These are phyloP conservation scores for Fusarium pseudocircinatum DNA, from an alignment of 2,329 filamentous ascomycete species.

Conservation along the genomic window DNA sequence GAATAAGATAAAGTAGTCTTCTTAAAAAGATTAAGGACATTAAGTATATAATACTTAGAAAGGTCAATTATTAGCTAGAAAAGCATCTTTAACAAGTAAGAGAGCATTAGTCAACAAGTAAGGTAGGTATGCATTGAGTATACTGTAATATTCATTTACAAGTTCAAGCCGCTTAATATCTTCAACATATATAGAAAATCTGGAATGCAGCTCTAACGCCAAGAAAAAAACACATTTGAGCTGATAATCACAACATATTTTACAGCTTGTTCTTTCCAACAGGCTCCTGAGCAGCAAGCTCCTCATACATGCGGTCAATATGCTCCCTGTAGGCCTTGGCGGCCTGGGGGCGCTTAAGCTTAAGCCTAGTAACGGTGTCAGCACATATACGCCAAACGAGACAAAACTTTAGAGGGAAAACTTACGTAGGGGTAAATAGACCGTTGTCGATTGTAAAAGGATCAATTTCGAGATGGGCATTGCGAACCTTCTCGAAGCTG, in stretches of 20 bases:
- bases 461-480: conserved; percentile 79
- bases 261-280: conserved; percentile 39
- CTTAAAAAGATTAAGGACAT: no score
- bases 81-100: background rate
- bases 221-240: background rate
- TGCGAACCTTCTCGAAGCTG: conserved; percentile 85
- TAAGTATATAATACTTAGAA: no score
- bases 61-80: background rate
- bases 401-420: conserved; percentile 35
- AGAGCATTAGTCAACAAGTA: background rate
- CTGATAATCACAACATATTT: conserved; percentile 13
- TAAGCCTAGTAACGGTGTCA: conserved; percentile 56
- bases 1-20: background rate
- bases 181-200: conserved; percentile 1
- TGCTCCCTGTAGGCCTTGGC: conserved; percentile 62
- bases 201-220: conserved; percentile 10
- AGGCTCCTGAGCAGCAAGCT: conserved; percentile 49
- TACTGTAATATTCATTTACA: conserved; percentile 24
- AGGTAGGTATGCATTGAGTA: background rate
- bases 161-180: conserved; percentile 13
- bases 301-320: conserved; percentile 66
- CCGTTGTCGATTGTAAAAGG: conserved; percentile 96
- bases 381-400: background rate
- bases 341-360: conserved; percentile 68
- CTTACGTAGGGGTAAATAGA: conserved; percentile 87